Conservation (phyloP, 805 yeast species). For the Cyberlindnera galapagoensis region DNA sequence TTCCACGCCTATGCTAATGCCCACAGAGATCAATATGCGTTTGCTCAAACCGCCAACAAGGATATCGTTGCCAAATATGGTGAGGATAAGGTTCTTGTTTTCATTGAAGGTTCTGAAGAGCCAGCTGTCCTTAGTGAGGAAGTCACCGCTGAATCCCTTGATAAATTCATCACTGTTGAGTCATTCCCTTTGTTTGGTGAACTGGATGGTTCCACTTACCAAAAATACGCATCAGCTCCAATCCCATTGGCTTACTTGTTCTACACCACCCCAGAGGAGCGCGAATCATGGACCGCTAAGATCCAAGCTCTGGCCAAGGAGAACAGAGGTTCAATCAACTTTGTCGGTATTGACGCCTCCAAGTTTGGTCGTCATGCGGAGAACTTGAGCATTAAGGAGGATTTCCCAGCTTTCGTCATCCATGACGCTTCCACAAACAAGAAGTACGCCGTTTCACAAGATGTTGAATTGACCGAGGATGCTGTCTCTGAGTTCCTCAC, state of each 20-base stretch:
- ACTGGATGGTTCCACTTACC: constrained; percentile 73
- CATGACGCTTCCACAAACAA: constrained; percentile 63
- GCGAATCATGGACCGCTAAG: constrained; percentile 43
- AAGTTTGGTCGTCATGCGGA: constrained; percentile 82
- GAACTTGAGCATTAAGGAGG: constrained; percentile 74
- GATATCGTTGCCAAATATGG: constrained; percentile 31
- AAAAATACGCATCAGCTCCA: constrained; percentile 61
- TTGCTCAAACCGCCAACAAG: constrained; percentile 41
- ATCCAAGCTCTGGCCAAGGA: constrained; percentile 63
- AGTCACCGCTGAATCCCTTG: constrained; percentile 17
- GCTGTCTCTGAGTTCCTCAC: constrained; percentile 57
- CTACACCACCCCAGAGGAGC: constrained; percentile 64
- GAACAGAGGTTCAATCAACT: constrained; percentile 73
- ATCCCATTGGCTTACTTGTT: constrained; percentile 86
- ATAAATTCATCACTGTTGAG: constrained; percentile 41
- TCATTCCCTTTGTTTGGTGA: constrained; percentile 83
- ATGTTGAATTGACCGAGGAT: constrained; percentile 39
- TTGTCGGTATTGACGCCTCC: constrained; percentile 83
- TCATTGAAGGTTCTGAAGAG: constrained; percentile 25
- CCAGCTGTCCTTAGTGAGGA: constrained; percentile 26
- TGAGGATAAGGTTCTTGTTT: constrained; percentile 24
- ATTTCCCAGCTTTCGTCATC: constrained; percentile 86
- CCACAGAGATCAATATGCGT: constrained; percentile 57
- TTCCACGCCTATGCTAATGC: constrained; percentile 55
- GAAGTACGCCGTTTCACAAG: constrained; percentile 76